These are phyloP conservation scores for Suillus cothurnatus DNA, from an alignment of 768 basidiomycete genomes.

Conservation along the genomic window DNA sequence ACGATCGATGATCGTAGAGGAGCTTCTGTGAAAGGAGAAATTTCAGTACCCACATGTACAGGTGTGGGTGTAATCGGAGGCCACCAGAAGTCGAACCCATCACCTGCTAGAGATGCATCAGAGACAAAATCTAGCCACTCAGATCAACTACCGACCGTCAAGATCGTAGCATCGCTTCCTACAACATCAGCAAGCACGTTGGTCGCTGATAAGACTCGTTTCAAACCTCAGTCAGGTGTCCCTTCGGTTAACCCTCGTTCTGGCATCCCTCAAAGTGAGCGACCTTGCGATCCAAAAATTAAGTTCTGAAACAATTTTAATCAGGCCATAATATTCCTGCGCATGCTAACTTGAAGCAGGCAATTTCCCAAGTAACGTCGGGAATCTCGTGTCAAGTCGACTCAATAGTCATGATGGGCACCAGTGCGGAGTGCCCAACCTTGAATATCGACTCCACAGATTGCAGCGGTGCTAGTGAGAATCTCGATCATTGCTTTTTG, in stretches of 20 bases:
- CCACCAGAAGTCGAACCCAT: neutral
- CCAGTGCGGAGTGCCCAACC: neutral
- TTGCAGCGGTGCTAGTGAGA: conserved; percentile 3
- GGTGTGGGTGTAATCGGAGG: neutral
- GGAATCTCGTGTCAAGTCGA: neutral
- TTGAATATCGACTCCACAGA: neutral
- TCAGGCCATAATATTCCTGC: neutral
- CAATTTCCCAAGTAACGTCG: neutral
- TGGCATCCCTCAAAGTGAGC: neutral
- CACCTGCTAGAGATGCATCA: neutral
- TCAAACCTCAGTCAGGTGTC: neutral
- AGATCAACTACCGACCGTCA: neutral
- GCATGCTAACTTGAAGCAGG: neutral
- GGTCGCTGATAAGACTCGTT: too few relatives aligned
- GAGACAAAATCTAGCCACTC: neutral
- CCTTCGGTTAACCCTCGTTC: neutral
- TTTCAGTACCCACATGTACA: too few relatives aligned
- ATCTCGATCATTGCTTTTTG: neutral
- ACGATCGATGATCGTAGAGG: neutral
- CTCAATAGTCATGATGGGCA: neutral
- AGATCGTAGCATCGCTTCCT: neutral
- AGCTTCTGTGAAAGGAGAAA: neutral
- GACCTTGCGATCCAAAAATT: too few relatives aligned
- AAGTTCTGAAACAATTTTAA: neutral
- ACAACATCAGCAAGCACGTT: neutral